Conservation (phyloP, 306 rosid species). For the Arachis hypogaea region DNA sequence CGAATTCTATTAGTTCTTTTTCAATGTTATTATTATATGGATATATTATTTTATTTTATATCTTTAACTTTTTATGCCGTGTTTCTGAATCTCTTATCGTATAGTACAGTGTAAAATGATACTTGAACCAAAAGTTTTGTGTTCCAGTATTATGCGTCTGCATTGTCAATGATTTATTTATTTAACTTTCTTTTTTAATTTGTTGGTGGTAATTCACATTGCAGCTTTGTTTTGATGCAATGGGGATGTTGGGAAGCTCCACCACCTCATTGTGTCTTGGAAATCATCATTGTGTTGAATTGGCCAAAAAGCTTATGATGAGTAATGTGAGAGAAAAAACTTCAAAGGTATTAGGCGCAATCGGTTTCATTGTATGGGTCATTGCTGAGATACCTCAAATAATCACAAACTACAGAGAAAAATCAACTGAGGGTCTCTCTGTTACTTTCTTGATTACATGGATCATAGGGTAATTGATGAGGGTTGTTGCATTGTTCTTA, state of each 20-base stretch:
- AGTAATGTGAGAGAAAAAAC: slow-evolving; percentile 41
- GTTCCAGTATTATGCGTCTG: background rate
- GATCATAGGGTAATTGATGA: slow-evolving; percentile 59
- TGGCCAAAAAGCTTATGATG: slow-evolving; percentile 47
- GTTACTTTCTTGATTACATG: slow-evolving; percentile 68
- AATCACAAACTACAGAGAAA: slow-evolving; percentile 60
- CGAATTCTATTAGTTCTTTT: no score
- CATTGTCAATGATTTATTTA: slow-evolving; percentile 5
- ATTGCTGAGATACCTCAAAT: slow-evolving; percentile 82
- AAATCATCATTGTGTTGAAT: slow-evolving; percentile 51
- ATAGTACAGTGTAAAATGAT: background rate
- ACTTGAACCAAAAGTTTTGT: background rate
- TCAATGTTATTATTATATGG: no score
- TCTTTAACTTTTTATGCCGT: slow-evolving; percentile 21
- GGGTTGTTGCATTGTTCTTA: background rate
- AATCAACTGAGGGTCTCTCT: slow-evolving; percentile 70
- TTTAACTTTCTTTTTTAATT: background rate
- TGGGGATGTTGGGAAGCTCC: slow-evolving; percentile 36
- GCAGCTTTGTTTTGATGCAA: slow-evolving; percentile 14
- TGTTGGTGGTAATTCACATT: background rate
- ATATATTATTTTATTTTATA: background rate
- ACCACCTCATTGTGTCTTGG: slow-evolving; percentile 42
- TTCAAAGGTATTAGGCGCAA: slow-evolving; percentile 57
- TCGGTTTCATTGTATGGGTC: slow-evolving; percentile 64
- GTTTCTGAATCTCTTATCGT: slow-evolving; percentile 13